Evolutionary conservation across 2,329 filamentous ascomycete genomes (phyloP).

Genomic region (Neocatenulostroma microsporum): DNA sequence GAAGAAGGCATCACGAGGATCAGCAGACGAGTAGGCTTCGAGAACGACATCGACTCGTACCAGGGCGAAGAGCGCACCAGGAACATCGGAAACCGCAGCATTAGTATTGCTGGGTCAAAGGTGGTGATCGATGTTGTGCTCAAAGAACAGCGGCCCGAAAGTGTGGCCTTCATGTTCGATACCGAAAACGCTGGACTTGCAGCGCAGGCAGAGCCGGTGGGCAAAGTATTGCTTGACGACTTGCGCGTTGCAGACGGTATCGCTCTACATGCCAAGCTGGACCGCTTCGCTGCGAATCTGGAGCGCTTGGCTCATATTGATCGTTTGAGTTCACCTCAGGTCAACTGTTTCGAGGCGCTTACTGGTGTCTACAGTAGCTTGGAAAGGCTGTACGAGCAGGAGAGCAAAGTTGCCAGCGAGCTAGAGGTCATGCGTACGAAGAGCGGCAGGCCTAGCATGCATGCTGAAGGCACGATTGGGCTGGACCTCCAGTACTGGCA

Average conservation of each 20-base stretch:
- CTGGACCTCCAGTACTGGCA: constrained; percentile 69
- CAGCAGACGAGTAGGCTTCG: constrained; percentile 58
- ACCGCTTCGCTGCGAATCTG: constrained; percentile 63
- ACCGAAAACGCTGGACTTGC: constrained; percentile 52
- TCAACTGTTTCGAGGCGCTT: constrained; percentile 72
- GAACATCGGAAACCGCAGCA: constrained; percentile 24
- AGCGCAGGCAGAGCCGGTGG: constrained; percentile 54
- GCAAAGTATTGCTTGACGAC: constrained; percentile 58
- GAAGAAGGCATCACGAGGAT: constrained; percentile 67
- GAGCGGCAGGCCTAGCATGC: constrained; percentile 64
- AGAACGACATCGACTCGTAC: constrained; percentile 30
- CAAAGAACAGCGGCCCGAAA: constrained; percentile 33
- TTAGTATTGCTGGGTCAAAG: constrained; percentile 31
- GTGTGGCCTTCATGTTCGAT: constrained; percentile 56
- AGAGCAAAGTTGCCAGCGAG: constrained; percentile 46
- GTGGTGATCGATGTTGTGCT: constrained; percentile 29
- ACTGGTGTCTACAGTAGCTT: constrained; percentile 66
- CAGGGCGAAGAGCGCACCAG: constrained; percentile 11
- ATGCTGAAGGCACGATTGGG: constrained; percentile 59
- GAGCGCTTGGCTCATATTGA: constrained; percentile 62
- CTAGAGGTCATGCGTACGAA: constrained; percentile 59
- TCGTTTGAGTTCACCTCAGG: constrained; percentile 58
- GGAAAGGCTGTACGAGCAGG: constrained; percentile 61
- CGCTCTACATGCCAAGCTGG: constrained; percentile 61
- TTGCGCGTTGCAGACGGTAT: constrained; percentile 53